A percentile compares a stretch with the other conserved stretches of the same genome.
Evolutionary conservation across 495 filamentous ascomycete species (phyloP).

Genomic region (Xylaria sp.): DNA sequence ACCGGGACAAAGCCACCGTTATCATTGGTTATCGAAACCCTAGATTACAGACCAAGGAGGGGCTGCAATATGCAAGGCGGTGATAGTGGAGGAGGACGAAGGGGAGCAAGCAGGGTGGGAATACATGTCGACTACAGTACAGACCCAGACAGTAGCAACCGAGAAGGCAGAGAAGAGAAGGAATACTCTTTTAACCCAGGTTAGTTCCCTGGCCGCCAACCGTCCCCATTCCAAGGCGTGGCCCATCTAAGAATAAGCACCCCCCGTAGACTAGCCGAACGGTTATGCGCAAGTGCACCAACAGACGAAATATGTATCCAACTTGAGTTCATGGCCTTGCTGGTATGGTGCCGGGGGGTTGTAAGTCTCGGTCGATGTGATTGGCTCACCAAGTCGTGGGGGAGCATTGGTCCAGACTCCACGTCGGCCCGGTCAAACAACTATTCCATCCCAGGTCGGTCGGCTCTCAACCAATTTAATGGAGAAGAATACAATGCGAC

Average conservation of each 20-base stretch:
- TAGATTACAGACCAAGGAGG: conserved; percentile 21
- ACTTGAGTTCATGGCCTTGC: background rate
- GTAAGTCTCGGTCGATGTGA: background rate
- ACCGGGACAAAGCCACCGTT: conserved; percentile 4
- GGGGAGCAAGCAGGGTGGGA: background rate
- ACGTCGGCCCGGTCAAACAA: background rate
- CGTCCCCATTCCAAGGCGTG: background rate
- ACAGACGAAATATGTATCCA: conserved; percentile 11
- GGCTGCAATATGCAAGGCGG: conserved; percentile 26
- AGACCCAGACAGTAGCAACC: background rate
- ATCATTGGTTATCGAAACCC: conserved; percentile 15
- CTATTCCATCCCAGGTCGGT: background rate
- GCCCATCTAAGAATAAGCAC: background rate
- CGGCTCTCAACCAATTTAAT: background rate
- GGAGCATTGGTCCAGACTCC: conserved; percentile 7
- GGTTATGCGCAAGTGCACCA: conserved; percentile 10
- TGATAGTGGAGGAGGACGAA: background rate
- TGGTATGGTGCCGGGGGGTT: conserved; percentile 6
- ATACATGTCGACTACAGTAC: background rate
- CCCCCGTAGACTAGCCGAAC: conserved; percentile 10
- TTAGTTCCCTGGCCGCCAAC: conserved; percentile 1
- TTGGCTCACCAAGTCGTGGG: conserved; percentile 10
- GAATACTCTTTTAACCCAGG: too few species aligned
- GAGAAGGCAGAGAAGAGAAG: background rate
- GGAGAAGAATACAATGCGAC: conserved; percentile 4